Evolutionary conservation across 129 eudicot genomes (phyloP), one percentile per base, ranked within the genome.

Genomic region (Arctium minus): DNA sequence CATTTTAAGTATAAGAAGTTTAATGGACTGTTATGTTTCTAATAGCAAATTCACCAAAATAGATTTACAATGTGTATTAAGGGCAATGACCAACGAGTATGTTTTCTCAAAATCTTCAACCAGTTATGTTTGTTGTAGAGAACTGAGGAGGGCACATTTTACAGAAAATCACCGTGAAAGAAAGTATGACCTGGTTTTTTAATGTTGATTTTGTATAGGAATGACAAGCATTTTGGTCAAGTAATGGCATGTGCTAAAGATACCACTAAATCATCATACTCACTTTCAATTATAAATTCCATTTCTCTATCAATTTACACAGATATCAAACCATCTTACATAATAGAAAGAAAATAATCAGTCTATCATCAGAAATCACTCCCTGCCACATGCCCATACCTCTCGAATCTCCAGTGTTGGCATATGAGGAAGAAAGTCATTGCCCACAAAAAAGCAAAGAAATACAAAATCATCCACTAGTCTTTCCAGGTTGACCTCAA

Each of bases 341-440:
- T 42, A n/a, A 70, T 50, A 67, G 13, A n/a, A 77, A 77, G 44
- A 56, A 82, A 75, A 79, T 39, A 40, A 78, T 69, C 48, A 6
- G 36, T 42, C 8, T 8, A 62, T 68, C 62, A 73, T 9, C 4
- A 72, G 83, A 32, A 27, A 75, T 68, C 69, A 35, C 42, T 67
- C 53, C 74, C 84, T 37, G 73, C 75, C 77, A 46, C 77, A 8
- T 72, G 60, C 17, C 56, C 78, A 73, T 90, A 96, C 99, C 99
- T 96, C 99, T 81, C 99, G 93, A 86, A 96, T 96, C 89, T 96
- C 99, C 67, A 96, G 84, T 39, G 99, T 96, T 44, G 99, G 99
- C 99, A 96, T 96, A 74, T 96, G 99, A 42, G 99, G 99, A 88
- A 96, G 99, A 82, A 96, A 96, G 85, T 96, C 99, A 82, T 96